A percentile compares a stretch with the other conserved stretches of the same genome.
Evolutionary conservation across 2,329 filamentous ascomycete species (phyloP).

Genomic region (Blumeria hordei): DNA sequence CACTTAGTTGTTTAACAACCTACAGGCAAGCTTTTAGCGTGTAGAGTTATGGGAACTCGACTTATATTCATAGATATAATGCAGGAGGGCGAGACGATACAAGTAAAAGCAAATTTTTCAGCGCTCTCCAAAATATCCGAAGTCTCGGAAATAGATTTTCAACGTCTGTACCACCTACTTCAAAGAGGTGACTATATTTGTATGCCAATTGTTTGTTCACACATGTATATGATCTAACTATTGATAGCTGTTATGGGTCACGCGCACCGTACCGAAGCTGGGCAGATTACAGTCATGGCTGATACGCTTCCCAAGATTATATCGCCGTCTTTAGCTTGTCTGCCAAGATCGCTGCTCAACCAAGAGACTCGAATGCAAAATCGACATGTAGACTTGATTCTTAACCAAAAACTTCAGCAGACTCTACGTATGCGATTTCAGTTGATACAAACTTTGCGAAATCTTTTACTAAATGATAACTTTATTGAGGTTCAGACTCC

Average conservation of each 20-base stretch:
- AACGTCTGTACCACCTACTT: constrained; percentile 37
- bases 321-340: constrained; percentile 53
- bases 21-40: constrained; percentile 14
- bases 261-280: constrained; percentile 38
- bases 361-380: constrained; percentile 48
- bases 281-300: constrained; percentile 52
- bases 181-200: constrained; percentile 67
- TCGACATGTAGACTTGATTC: constrained; percentile 69
- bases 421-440: constrained; percentile 49
- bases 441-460: constrained; percentile 49
- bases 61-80: constrained; percentile 67
- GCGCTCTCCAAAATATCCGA: constrained; percentile 4
- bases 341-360: constrained; percentile 47
- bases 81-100: constrained; percentile 46
- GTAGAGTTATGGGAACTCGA: constrained; percentile 48
- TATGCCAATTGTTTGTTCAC: constrained; percentile 21
- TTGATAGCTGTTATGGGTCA: constrained; percentile 36
- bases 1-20: background rate
- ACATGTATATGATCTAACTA: constrained; percentile 4
- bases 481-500: constrained; percentile 86
- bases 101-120: constrained; percentile 30
- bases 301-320: constrained; percentile 44
- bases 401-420: constrained; percentile 43
- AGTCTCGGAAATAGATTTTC: constrained; percentile 23
- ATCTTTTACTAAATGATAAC: constrained; percentile 42